phyloP scores from a whole-genome alignment of 2,329 filamentous ascomycete species.

The Fusarium sp. region DNA sequence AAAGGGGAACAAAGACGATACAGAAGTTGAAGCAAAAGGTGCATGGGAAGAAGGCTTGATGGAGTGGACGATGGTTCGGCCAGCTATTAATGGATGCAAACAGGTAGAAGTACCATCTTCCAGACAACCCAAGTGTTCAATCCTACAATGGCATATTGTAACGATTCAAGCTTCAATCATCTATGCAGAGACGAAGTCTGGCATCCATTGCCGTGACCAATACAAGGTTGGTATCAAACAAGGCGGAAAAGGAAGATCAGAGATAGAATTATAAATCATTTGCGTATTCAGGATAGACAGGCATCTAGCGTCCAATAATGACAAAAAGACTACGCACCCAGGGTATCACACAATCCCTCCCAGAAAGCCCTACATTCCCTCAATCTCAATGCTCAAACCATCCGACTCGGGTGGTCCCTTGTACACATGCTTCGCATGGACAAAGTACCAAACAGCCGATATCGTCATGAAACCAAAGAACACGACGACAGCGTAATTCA shows the following conservation, averaged over 20 bases:
- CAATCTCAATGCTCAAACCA: constrained; percentile 22
- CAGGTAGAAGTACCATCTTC: too few species aligned
- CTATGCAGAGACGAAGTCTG: neutral
- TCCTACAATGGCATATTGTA: too few species aligned
- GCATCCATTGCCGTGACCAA: neutral
- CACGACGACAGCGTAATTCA: constrained; percentile 78
- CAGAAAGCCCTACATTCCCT: neutral
- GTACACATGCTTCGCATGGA: constrained; percentile 53
- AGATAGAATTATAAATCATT: neutral
- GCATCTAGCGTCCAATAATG: neutral
- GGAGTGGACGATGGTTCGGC: too few species aligned
- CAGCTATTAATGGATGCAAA: too few species aligned
- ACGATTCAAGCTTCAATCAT: neutral
- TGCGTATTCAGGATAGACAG: neutral
- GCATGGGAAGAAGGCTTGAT: constrained; percentile 15
- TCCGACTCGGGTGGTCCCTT: constrained; percentile 42
- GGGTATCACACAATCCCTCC: neutral
- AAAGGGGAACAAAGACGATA: constrained; percentile 11
- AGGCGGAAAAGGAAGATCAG: neutral
- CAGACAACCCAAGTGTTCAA: too few species aligned
- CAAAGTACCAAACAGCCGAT: constrained; percentile 72
- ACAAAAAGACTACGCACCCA: neutral
- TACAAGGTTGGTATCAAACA: too few species aligned
- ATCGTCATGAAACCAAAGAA: constrained; percentile 72
- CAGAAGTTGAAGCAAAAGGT: constrained; percentile 42